Evolutionary conservation across 2,329 filamentous ascomycete species (phyloP).

Genomic region (Cercospora sojina): DNA sequence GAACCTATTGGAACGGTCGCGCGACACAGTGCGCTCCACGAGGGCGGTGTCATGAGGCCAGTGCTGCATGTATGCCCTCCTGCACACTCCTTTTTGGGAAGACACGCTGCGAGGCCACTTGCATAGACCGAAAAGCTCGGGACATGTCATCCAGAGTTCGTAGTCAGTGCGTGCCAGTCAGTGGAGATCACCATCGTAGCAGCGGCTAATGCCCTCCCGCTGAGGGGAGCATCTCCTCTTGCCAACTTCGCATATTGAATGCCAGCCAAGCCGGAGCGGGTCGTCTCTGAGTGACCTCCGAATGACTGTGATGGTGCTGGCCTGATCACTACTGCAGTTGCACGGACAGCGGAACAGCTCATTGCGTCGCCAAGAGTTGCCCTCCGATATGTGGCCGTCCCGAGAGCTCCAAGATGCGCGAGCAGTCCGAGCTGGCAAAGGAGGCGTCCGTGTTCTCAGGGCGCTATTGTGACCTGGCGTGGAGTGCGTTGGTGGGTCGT

Average conservation of each 20-base stretch:
- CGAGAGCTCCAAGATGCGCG: neutral
- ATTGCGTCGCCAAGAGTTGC: neutral
- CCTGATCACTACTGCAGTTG: slow-evolving; percentile 1
- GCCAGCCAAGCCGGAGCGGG: slow-evolving; percentile 1
- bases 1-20: neutral
- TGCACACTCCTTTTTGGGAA: neutral
- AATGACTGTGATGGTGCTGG: neutral
- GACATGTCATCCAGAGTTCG: neutral
- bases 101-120: neutral
- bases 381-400: neutral
- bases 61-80: neutral
- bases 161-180: neutral
- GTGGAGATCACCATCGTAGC: neutral
- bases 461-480: neutral
- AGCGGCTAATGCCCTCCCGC: neutral
- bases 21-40: neutral
- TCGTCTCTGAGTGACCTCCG: neutral
- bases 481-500: neutral
- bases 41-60: neutral
- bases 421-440: neutral
- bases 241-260: neutral
- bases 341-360: neutral
- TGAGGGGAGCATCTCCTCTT: neutral
- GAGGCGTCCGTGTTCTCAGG: neutral
- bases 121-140: neutral